A percentile compares a stretch with the other conserved stretches of the same genome.
Evolutionary conservation across 441 rosid genomes (phyloP).

Genomic region (Capsella rubella): DNA sequence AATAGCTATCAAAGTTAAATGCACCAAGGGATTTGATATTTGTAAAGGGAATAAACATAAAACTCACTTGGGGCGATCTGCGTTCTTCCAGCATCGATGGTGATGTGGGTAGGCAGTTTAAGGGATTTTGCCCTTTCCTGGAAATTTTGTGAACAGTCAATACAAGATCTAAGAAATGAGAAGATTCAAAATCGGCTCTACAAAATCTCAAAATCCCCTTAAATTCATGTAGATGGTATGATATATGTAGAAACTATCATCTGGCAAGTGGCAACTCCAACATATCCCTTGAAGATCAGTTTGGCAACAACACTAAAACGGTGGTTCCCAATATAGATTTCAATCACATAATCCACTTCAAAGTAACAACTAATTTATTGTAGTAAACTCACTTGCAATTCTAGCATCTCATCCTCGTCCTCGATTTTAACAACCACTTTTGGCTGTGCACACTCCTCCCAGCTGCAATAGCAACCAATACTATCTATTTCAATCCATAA

Average conservation of each 20-base stretch:
- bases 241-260: slow-evolving; percentile 28
- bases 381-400: slow-evolving; percentile 77
- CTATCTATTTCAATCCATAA: slow-evolving; percentile 1
- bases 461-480: slow-evolving; percentile 54
- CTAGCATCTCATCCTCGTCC: slow-evolving; percentile 87
- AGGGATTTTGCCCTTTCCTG: slow-evolving; percentile 92
- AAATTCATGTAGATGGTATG: slow-evolving; percentile 1
- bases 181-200: slow-evolving; percentile 11
- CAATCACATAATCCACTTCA: slow-evolving; percentile 10
- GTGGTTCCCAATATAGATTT: slow-evolving; percentile 24
- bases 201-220: slow-evolving; percentile 3
- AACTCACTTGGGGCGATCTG: slow-evolving; percentile 98
- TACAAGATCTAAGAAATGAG: neutral
- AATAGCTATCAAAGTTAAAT: slow-evolving; percentile 15
- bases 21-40: neutral
- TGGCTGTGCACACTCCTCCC: slow-evolving; percentile 97
- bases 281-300: slow-evolving; percentile 15
- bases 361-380: neutral
- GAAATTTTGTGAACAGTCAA: slow-evolving; percentile 39
- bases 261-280: slow-evolving; percentile 23
- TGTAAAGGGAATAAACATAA: slow-evolving; percentile 10
- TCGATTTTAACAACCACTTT: slow-evolving; percentile 96
- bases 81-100: slow-evolving; percentile 98
- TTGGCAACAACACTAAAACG: slow-evolving; percentile 34
- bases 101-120: slow-evolving; percentile 86